phyloP scores from a whole-genome alignment of 352 stramenopile genomes.

The Phytophthora sp. region DNA sequence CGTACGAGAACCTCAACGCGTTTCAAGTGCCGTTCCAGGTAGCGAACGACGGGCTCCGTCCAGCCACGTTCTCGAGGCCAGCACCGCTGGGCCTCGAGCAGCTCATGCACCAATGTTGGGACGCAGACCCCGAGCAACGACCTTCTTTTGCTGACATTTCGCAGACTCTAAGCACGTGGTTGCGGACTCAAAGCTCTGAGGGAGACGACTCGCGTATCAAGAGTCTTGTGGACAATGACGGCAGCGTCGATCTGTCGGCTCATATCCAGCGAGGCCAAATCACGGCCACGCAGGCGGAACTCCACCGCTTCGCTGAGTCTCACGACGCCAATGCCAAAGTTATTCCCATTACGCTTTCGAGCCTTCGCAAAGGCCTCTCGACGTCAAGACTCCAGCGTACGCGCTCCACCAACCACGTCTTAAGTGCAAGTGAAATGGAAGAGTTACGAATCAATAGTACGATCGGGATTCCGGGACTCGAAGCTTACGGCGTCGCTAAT shows the following conservation, averaged over 20 bases:
- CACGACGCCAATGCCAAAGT: slow-evolving; percentile 65
- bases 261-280: slow-evolving; percentile 63
- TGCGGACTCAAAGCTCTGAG: slow-evolving; percentile 30
- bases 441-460: slow-evolving; percentile 27
- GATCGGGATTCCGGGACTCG: slow-evolving; percentile 26
- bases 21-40: slow-evolving; percentile 79
- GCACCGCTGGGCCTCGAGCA: slow-evolving; percentile 67
- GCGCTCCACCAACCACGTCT: slow-evolving; percentile 9
- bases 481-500: slow-evolving; percentile 12
- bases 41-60: slow-evolving; percentile 71
- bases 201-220: slow-evolving; percentile 23
- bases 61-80: slow-evolving; percentile 49
- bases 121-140: slow-evolving; percentile 67
- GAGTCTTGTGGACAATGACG: slow-evolving; percentile 23
- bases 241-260: slow-evolving; percentile 50
- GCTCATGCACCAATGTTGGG: slow-evolving; percentile 82
- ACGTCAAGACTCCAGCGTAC: slow-evolving; percentile 30
- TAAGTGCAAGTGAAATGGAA: slow-evolving; percentile 23
- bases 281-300: slow-evolving; percentile 48
- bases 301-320: slow-evolving; percentile 67
- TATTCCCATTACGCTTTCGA: slow-evolving; percentile 70
- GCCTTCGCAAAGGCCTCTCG: slow-evolving; percentile 28
- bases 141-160: slow-evolving; percentile 68
- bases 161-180: slow-evolving; percentile 66
- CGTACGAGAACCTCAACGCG: slow-evolving; percentile 76